Conservation (phyloP, 345 rosid species). For the Cardiospermum halicacabum region DNA sequence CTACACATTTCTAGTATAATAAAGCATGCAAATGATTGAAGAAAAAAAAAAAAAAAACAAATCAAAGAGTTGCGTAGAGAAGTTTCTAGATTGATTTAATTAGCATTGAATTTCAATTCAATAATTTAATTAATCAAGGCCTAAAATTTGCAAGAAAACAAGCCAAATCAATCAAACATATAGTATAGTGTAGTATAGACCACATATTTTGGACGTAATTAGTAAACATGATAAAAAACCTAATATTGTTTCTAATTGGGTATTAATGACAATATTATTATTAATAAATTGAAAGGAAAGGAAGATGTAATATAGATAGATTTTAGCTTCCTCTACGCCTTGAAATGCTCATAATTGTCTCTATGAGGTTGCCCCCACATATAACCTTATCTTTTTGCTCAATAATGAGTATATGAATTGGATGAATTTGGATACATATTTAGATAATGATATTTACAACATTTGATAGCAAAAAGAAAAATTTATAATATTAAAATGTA, state of each 20-base stretch:
- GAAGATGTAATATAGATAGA: too few relatives aligned
- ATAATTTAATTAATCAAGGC: background rate
- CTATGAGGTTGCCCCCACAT: conserved; percentile 23
- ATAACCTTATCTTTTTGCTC: conserved; percentile 19
- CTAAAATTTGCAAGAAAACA: background rate
- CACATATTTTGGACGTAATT: conserved; percentile 8
- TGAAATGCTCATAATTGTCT: conserved; percentile 7
- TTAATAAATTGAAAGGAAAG: too few relatives aligned
- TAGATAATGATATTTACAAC: background rate
- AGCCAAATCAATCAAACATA: background rate
- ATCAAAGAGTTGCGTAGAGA: conserved; percentile 5
- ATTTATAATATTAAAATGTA: background rate
- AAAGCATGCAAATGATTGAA: conserved; percentile 4
- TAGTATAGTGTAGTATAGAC: too few relatives aligned
- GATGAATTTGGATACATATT: background rate
- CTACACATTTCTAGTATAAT: too few relatives aligned
- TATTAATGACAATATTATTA: background rate
- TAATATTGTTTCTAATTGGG: too few relatives aligned
- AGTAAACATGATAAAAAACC: too few relatives aligned
- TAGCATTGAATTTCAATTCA: background rate
- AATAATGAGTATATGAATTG: conserved; percentile 20
- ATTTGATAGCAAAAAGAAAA: background rate
- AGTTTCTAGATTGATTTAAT: background rate
- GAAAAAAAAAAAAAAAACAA: too few relatives aligned
- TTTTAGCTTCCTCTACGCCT: background rate